Percentiles rank a stretch among this genome's conserved stretches.
Evolutionary conservation across 106 monocot genomes (phyloP).

Genomic region (Acanthochlamys bracteata): DNA sequence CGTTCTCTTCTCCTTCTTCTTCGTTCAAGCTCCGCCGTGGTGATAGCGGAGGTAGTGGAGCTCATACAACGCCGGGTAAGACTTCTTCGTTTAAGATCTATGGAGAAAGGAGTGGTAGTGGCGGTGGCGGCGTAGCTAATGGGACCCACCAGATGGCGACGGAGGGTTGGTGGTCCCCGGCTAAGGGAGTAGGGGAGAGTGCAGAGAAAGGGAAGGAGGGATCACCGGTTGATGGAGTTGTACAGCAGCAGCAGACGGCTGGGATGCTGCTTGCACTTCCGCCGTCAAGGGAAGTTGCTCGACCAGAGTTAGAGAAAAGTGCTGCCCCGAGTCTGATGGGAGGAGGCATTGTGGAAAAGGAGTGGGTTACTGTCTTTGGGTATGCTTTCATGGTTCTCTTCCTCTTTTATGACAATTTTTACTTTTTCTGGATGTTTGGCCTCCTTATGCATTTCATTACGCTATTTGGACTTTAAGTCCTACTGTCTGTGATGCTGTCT

Average conservation of each 20-base stretch:
- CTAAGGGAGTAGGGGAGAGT: background rate
- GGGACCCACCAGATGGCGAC: background rate
- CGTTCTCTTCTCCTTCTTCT: no score
- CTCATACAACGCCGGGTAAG: no score
- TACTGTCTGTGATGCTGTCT: no score
- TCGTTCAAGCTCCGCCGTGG: no score
- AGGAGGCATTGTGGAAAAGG: background rate
- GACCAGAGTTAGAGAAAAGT: background rate
- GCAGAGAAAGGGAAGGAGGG: background rate
- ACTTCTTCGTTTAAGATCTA: no score
- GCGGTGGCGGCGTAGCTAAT: background rate
- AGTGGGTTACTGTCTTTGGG: background rate
- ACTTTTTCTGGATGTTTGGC: no score
- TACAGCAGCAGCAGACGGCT: background rate
- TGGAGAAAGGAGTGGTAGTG: background rate
- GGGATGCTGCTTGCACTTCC: background rate
- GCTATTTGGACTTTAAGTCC: no score
- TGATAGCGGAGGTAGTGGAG: no score
- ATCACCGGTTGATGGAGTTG: background rate
- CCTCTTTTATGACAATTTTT: background rate
- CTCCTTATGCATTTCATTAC: no score
- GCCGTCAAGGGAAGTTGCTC: background rate
- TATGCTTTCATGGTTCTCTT: background rate
- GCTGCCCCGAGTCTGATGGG: background rate
- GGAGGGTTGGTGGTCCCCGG: background rate